Conservation (phyloP, 1,284 basidiomycete genomes). For the Apiotrichum brassicae region DNA sequence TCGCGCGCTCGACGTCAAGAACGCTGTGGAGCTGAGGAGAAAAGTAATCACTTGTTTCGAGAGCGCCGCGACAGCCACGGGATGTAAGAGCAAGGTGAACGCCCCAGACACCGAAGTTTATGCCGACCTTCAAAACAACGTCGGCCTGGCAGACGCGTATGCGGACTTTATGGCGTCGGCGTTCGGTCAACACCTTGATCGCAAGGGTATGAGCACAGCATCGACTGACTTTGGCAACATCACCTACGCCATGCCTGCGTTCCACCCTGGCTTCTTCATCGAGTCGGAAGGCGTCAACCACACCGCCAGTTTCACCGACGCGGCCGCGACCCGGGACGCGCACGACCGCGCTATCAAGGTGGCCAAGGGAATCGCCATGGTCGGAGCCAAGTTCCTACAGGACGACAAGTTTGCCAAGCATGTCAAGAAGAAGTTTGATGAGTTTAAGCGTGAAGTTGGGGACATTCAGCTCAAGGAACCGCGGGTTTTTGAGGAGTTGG, state of each 20-base stretch:
- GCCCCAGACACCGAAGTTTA: constrained; percentile 23
- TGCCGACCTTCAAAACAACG: constrained; percentile 28
- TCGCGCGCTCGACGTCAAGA: constrained; percentile 30
- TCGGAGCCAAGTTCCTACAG: constrained; percentile 35
- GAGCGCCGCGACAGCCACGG: constrained; percentile 23
- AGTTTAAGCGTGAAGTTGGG: constrained; percentile 18
- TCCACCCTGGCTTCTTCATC: constrained; percentile 20
- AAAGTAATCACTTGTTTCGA: constrained; percentile 25
- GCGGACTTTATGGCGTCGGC: constrained; percentile 23
- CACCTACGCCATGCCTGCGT: constrained; percentile 20
- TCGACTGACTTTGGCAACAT: constrained; percentile 31
- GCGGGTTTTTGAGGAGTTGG: neutral
- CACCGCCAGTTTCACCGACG: constrained; percentile 25
- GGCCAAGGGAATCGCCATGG: constrained; percentile 41
- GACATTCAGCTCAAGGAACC: neutral
- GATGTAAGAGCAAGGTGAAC: constrained; percentile 18
- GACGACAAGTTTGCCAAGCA: constrained; percentile 39
- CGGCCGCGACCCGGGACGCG: constrained; percentile 25
- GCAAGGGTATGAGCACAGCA: constrained; percentile 24
- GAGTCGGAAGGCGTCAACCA: constrained; percentile 21
- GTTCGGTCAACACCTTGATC: constrained; percentile 20
- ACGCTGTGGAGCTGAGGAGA: constrained; percentile 20
- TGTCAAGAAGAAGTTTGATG: constrained; percentile 24
- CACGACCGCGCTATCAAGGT: constrained; percentile 37
- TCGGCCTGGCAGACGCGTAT: constrained; percentile 19